Evolutionary conservation across 2,329 filamentous ascomycete species (phyloP).

Genomic region (Epichloe bromicola): DNA sequence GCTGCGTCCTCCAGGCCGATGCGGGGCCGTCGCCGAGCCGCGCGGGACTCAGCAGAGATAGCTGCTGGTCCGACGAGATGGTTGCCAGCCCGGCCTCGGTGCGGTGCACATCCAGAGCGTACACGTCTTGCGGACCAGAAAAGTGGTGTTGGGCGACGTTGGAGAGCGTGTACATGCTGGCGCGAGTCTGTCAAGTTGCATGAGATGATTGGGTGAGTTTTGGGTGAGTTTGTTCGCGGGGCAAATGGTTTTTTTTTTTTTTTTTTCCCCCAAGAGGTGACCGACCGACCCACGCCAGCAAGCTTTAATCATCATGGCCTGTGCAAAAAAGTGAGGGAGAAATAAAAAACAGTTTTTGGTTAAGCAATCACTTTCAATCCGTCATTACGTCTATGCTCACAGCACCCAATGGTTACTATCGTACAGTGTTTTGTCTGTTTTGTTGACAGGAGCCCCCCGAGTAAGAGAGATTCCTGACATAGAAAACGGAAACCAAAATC

Average conservation of each 20-base stretch:
- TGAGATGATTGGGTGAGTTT: too few relatives aligned
- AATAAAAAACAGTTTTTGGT: background rate
- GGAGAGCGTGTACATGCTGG: conserved; percentile 22
- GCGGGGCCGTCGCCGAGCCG: conserved; percentile 39
- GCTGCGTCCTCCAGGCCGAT: conserved; percentile 35
- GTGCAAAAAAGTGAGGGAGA: too few relatives aligned
- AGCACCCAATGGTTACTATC: background rate
- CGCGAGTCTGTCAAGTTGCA: background rate
- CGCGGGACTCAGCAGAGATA: conserved; percentile 50
- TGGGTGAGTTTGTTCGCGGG: too few relatives aligned
- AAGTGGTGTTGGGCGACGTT: conserved; percentile 19
- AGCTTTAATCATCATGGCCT: too few relatives aligned
- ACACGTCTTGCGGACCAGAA: conserved; percentile 26
- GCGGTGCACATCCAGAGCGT: conserved; percentile 46
- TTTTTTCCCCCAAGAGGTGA: too few relatives aligned
- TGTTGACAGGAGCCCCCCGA: background rate
- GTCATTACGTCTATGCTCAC: background rate
- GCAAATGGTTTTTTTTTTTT: too few relatives aligned
- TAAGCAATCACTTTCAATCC: background rate
- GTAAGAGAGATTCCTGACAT: background rate
- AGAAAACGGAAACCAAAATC: background rate
- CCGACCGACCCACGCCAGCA: too few relatives aligned
- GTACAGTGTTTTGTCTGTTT: conserved; percentile 1
- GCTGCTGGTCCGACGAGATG: conserved; percentile 58
- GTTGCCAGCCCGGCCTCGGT: conserved; percentile 39